Conservation (phyloP, 2,329 filamentous ascomycete genomes). For the Aspergillus versicolor region DNA sequence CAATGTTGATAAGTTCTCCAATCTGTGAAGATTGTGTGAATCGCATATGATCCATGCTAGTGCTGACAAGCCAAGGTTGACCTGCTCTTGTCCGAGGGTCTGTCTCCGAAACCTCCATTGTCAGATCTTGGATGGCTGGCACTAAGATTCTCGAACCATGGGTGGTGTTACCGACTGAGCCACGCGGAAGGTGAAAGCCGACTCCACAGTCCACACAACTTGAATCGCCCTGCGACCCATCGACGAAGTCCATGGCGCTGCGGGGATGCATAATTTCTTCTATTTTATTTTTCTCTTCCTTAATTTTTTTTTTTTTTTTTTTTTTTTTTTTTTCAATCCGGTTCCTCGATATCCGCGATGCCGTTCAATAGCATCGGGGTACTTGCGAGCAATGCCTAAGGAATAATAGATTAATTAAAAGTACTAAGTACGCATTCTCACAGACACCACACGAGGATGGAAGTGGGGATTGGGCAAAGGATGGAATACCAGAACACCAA, state of each 20-base stretch:
- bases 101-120: slow-evolving; percentile 12
- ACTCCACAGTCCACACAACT: slow-evolving; percentile 22
- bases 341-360: neutral
- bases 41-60: slow-evolving; percentile 9
- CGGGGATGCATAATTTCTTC: too few relatives aligned
- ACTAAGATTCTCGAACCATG: slow-evolving; percentile 17
- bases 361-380: neutral
- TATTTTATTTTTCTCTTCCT: too few relatives aligned
- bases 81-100: neutral
- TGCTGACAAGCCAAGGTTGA: slow-evolving; percentile 11
- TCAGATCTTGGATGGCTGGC: slow-evolving; percentile 14
- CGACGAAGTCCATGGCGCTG: neutral
- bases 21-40: slow-evolving; percentile 14
- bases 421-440: neutral
- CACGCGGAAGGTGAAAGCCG: slow-evolving; percentile 20
- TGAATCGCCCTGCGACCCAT: neutral
- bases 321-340: too few relatives aligned
- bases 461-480: neutral
- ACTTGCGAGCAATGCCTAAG: neutral
- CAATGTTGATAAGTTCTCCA: slow-evolving; percentile 14
- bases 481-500: neutral
- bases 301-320: too few relatives aligned
- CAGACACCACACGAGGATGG: neutral
- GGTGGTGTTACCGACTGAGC: slow-evolving; percentile 13
- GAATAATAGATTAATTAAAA: neutral